These are phyloP conservation scores for Trichoderma koningii DNA, from an alignment of 2,329 filamentous ascomycete species.

Conservation along the genomic window DNA sequence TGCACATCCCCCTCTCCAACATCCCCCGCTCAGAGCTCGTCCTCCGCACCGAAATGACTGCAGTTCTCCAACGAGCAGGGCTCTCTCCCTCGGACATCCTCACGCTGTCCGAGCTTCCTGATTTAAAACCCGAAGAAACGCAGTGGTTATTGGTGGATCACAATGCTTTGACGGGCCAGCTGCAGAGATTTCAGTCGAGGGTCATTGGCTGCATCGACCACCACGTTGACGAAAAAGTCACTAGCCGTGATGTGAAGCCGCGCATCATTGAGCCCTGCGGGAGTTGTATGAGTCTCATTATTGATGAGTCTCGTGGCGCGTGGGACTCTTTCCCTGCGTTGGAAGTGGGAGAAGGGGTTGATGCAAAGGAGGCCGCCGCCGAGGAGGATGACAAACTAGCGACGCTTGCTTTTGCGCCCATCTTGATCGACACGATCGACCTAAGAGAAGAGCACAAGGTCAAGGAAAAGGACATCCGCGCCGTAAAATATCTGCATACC, in stretches of 20 bases:
- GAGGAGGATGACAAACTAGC: slow-evolving; percentile 61
- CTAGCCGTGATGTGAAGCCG: slow-evolving; percentile 52
- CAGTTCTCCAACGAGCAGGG: slow-evolving; percentile 63
- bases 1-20: slow-evolving; percentile 74
- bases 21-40: slow-evolving; percentile 67
- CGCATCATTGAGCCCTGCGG: slow-evolving; percentile 67
- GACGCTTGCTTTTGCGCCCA: slow-evolving; percentile 66
- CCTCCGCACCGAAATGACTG: slow-evolving; percentile 71
- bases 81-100: slow-evolving; percentile 64
- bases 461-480: slow-evolving; percentile 59
- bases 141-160: slow-evolving; percentile 79
- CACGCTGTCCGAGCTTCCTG: slow-evolving; percentile 56
- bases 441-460: slow-evolving; percentile 66
- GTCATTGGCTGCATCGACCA: slow-evolving; percentile 75
- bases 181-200: slow-evolving; percentile 54
- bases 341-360: slow-evolving; percentile 30
- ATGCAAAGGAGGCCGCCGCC: slow-evolving; percentile 12
- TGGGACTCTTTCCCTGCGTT: slow-evolving; percentile 58
- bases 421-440: slow-evolving; percentile 73
- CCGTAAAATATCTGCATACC: slow-evolving; percentile 61
- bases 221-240: slow-evolving; percentile 68
- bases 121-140: slow-evolving; percentile 57
- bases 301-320: slow-evolving; percentile 56
- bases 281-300: slow-evolving; percentile 72
- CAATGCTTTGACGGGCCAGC: slow-evolving; percentile 66